Conservation (phyloP, 371 early-diverging fungal genomes). For the Mortierella sp. region DNA sequence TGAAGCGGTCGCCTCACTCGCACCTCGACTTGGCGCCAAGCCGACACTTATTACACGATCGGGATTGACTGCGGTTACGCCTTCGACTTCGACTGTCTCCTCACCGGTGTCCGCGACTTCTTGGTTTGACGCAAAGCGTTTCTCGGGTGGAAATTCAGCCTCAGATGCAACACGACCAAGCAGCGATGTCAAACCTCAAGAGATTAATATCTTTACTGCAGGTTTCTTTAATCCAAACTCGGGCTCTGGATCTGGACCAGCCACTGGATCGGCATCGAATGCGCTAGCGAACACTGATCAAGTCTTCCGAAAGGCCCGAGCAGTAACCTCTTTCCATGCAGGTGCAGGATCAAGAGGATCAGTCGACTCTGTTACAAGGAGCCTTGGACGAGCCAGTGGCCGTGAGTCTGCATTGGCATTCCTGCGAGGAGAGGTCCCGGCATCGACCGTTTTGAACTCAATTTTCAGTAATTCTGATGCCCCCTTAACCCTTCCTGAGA, state of each 20-base stretch:
- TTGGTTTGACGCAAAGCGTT: conserved; percentile 35
- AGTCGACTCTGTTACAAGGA: conserved; percentile 19
- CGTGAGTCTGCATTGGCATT: conserved; percentile 46
- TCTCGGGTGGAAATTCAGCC: conserved; percentile 14
- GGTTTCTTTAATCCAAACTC: conserved; percentile 4
- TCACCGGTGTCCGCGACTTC: conserved; percentile 47
- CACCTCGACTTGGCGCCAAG: conserved; percentile 21
- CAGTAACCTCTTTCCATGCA: conserved; percentile 27
- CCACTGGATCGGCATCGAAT: not conserved
- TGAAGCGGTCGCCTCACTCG: conserved; percentile 16
- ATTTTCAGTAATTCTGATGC: conserved; percentile 30
- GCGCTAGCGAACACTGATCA: not conserved
- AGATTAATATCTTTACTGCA: not conserved
- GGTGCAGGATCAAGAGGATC: conserved; percentile 14
- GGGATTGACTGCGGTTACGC: conserved; percentile 33
- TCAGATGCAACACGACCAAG: not conserved
- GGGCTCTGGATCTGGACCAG: not conserved
- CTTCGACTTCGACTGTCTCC: conserved; percentile 48
- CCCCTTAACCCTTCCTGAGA: not conserved
- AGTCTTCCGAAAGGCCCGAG: conserved; percentile 11
- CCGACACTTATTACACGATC: conserved; percentile 43
- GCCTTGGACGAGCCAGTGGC: conserved; percentile 34
- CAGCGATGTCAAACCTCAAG: not conserved
- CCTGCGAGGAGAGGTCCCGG: conserved; percentile 33
- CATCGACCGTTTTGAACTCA: conserved; percentile 38